Conservation (phyloP, 148 eudicot species). For the Gaultheria prostrata region DNA sequence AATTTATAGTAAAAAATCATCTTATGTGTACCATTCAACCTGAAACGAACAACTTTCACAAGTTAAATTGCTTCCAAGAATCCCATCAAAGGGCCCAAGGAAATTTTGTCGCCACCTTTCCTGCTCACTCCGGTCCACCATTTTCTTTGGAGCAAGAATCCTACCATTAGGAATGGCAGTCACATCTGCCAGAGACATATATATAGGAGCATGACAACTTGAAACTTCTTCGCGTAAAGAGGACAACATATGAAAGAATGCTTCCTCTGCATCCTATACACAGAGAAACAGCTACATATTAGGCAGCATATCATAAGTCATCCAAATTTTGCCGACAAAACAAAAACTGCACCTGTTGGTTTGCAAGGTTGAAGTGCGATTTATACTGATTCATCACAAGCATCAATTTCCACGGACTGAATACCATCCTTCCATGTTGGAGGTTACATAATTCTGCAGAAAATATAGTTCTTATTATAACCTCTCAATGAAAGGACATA, state of each 20-base stretch:
- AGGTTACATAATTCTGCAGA: constrained; percentile 58
- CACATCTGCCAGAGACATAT: constrained; percentile 59
- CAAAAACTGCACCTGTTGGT: constrained; percentile 60
- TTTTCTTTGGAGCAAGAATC: constrained; percentile 36
- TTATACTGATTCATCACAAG: constrained; percentile 58
- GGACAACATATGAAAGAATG: constrained; percentile 78
- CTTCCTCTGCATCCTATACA: constrained; percentile 92
- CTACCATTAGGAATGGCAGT: constrained; percentile 42
- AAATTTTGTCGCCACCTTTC: constrained; percentile 65
- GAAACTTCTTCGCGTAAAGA: constrained; percentile 82
- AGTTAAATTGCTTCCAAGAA: constrained; percentile 62
- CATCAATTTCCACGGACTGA: constrained; percentile 74
- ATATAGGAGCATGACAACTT: constrained; percentile 44
- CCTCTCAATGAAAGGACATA: neutral
- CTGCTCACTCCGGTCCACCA: constrained; percentile 35
- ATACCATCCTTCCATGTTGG: constrained; percentile 40
- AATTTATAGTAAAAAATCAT: neutral
- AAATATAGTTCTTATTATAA: neutral
- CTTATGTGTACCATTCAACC: constrained; percentile 56
- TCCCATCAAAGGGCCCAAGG: constrained; percentile 90
- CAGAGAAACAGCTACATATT: constrained; percentile 14
- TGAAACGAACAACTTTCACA: constrained; percentile 87
- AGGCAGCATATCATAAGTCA: constrained; percentile 11
- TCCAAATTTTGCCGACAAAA: neutral
- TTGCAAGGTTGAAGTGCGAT: constrained; percentile 62